Percentiles rank a stretch among this genome's conserved stretches.
These are phyloP conservation scores for Vanilla planifolia DNA, from an alignment of 106 monocot genomes.

Conservation along the genomic window DNA sequence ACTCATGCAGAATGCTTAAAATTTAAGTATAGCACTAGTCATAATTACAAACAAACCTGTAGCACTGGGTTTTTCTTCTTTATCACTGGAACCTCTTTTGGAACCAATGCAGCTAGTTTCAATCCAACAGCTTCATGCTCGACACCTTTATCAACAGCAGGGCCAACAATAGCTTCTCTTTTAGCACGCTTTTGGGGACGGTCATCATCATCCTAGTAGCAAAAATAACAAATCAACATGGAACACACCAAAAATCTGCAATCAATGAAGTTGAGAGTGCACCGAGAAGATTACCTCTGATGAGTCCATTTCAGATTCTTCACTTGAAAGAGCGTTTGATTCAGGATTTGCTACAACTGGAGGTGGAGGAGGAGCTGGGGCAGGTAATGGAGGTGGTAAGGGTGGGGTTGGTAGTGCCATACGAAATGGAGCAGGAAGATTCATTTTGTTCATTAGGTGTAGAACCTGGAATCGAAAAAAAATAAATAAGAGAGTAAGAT, in stretches of 20 bases:
- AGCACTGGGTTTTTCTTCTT: conserved; percentile 89
- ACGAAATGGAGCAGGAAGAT: conserved; percentile 94
- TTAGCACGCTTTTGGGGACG: conserved; percentile 48
- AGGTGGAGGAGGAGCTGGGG: conserved; percentile 55
- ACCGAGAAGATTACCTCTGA: conserved; percentile 51
- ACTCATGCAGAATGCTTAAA: too few relatives aligned
- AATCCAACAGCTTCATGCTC: conserved; percentile 91
- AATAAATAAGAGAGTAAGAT: too few relatives aligned
- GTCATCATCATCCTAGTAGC: conserved; percentile 49
- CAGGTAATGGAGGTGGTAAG: conserved; percentile 62
- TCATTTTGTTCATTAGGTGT: conserved; percentile 99
- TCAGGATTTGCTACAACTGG: conserved; percentile 12
- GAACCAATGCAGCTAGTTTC: conserved; percentile 66
- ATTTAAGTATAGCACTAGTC: not conserved
- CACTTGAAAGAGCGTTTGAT: conserved; percentile 49
- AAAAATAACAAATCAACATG: conserved; percentile 11
- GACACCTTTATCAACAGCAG: conserved; percentile 76
- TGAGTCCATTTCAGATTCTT: conserved; percentile 94
- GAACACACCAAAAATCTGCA: not conserved
- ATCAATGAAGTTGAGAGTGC: not conserved
- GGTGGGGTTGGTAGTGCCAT: conserved; percentile 93
- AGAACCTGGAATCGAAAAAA: conserved; percentile 47
- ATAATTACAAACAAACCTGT: conserved; percentile 37
- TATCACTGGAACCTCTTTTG: conserved; percentile 83
- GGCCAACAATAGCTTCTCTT: conserved; percentile 72